Percentiles rank a stretch among this genome's conserved stretches.
These are phyloP conservation scores for Xylariaceae sp. DNA, from an alignment of 2,329 filamentous ascomycete species.

Conservation along the genomic window DNA sequence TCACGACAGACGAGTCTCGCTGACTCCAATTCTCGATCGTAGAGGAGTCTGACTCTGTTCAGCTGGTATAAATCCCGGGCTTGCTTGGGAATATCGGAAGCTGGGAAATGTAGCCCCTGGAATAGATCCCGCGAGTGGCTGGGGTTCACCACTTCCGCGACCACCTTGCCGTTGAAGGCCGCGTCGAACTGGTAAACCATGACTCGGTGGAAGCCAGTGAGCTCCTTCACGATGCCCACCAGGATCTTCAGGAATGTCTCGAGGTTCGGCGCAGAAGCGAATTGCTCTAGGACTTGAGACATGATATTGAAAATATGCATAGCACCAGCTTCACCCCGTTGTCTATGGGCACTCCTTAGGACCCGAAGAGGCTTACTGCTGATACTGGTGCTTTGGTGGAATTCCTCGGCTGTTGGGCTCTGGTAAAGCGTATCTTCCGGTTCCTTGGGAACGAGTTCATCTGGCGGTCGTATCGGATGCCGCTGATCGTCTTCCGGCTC, in stretches of 20 bases:
- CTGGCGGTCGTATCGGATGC: constrained; percentile 60
- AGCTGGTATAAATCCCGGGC: constrained; percentile 83
- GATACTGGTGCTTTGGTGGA: constrained; percentile 68
- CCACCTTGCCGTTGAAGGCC: constrained; percentile 76
- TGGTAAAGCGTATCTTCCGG: constrained; percentile 70
- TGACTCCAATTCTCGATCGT: constrained; percentile 75
- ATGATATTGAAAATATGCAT: constrained; percentile 92
- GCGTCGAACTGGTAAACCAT: constrained; percentile 92
- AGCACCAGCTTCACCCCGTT: constrained; percentile 70
- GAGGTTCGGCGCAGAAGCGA: constrained; percentile 65
- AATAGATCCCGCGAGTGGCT: constrained; percentile 75
- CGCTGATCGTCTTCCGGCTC: constrained; percentile 72
- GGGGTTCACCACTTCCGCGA: constrained; percentile 80
- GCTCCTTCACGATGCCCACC: constrained; percentile 79
- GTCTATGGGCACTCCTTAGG: constrained; percentile 66
- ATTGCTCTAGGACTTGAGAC: constrained; percentile 84
- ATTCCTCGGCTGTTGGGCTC: constrained; percentile 67
- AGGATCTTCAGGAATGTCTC: constrained; percentile 73
- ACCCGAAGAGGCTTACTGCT: constrained; percentile 73
- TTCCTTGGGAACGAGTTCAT: constrained; percentile 53
- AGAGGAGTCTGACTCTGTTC: constrained; percentile 83
- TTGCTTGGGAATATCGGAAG: constrained; percentile 79
- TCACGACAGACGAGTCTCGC: constrained; percentile 76
- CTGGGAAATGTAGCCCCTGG: constrained; percentile 82
- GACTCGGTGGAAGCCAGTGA: constrained; percentile 86